These are phyloP conservation scores for Ascochyta rabiei DNA, from an alignment of 2,329 filamentous ascomycete species.

Conservation along the genomic window DNA sequence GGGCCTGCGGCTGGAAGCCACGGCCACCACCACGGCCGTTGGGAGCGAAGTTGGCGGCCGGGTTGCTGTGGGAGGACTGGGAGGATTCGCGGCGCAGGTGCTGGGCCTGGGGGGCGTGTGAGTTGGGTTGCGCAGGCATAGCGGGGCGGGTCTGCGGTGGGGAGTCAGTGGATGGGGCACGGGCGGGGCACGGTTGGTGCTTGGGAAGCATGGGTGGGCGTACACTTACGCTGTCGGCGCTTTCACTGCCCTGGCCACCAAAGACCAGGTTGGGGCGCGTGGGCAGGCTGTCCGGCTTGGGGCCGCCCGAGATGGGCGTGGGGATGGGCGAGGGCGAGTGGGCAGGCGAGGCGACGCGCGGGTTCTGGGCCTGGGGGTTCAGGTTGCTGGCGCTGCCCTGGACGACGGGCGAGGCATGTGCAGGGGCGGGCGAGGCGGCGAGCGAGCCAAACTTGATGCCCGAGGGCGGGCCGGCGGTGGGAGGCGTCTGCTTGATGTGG, in stretches of 20 bases:
- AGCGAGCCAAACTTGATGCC: constrained; percentile 83
- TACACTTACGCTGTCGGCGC: constrained; percentile 71
- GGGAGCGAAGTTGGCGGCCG: constrained; percentile 46
- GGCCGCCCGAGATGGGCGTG: constrained; percentile 81
- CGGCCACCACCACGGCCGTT: constrained; percentile 59
- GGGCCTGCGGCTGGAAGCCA: constrained; percentile 50
- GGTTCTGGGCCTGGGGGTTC: constrained; percentile 63
- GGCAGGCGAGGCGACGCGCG: constrained; percentile 80
- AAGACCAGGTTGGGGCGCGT: constrained; percentile 74
- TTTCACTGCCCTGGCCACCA: constrained; percentile 81
- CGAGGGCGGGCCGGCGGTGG: constrained; percentile 60
- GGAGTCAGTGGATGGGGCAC: constrained; percentile 23
- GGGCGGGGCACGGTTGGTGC: constrained; percentile 28
- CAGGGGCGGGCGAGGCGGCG: constrained; percentile 65
- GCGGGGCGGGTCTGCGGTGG: constrained; percentile 69
- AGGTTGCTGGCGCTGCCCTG: constrained; percentile 63
- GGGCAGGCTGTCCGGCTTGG: constrained; percentile 77
- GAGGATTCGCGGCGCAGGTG: constrained; percentile 88
- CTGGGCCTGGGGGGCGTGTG: constrained; percentile 63
- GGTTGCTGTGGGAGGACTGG: constrained; percentile 74
- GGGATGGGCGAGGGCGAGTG: constrained; percentile 94
- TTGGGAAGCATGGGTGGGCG: constrained; percentile 7
- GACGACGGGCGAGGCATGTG: constrained; percentile 70
- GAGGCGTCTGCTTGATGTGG: constrained; percentile 82
- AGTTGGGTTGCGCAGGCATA: constrained; percentile 55